These are phyloP conservation scores for Thuja plicata DNA, from an alignment of 83 land plant species.

Conservation along the genomic window DNA sequence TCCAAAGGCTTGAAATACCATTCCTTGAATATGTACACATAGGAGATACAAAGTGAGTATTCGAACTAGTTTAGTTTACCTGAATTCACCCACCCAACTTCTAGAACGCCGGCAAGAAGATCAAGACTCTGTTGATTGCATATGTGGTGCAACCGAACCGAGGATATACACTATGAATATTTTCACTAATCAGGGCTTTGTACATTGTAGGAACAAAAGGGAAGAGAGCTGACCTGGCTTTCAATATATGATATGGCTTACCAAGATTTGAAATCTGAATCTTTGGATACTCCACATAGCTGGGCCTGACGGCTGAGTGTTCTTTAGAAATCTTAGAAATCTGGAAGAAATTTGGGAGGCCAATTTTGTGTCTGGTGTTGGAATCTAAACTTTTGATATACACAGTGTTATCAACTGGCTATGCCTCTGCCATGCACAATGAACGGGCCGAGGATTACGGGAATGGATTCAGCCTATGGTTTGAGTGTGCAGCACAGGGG, in stretches of 20 bases:
- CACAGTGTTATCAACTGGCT: background rate
- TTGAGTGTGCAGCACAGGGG: conserved; percentile 13
- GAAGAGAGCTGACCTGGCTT: background rate
- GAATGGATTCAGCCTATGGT: conserved; percentile 12
- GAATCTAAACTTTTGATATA: conserved; percentile 2
- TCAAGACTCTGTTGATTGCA: background rate
- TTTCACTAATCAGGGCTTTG: background rate
- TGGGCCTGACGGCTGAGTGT: background rate
- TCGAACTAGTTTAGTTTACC: background rate
- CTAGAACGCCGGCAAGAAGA: background rate
- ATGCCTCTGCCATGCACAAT: conserved; percentile 18
- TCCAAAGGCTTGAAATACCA: background rate
- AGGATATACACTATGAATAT: background rate
- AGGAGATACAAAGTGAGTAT: background rate
- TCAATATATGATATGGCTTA: background rate
- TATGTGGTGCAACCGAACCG: background rate
- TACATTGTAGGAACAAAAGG: background rate
- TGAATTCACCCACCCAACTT: background rate
- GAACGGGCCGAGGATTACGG: conserved; percentile 13
- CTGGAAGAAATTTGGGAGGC: background rate
- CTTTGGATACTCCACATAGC: background rate
- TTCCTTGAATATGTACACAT: background rate
- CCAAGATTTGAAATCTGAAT: background rate
- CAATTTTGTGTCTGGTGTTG: background rate
- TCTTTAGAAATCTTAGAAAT: background rate